Base-by-base conservation (phyloP, 306 rosid genomes). In the Purshia tridentata region DNA sequence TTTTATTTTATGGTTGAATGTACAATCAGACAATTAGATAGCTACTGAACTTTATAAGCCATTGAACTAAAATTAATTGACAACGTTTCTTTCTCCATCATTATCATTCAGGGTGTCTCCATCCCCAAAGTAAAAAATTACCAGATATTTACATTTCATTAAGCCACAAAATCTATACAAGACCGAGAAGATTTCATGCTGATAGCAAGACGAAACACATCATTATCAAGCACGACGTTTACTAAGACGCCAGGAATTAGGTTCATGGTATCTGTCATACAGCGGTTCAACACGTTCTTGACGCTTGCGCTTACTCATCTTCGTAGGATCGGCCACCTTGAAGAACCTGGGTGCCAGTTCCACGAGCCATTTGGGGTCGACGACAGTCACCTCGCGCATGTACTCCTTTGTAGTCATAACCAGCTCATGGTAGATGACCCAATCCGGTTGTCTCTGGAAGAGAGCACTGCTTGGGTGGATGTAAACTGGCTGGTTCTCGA, bases 331-430 rank as follows among this genome's bases (percentile, higher is more conserved):
- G 48, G 98, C 72, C 10, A 90, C 98, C 79, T 90, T 90, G 85
- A 90, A 89, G 81, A 83, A 92, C 75, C 98, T 80, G 7, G 98
- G 96, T 49, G 98, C 98, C 83, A 88, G 65, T 79, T 92, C 98
- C 45, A 92, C 96, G 23, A 92, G 93, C 96, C 98, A 92, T 76
- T 92, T 92, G 53, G 97, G 97, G 49, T 89, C 96, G 18, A 92
- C 68, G 41, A 92, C 96, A 5, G 96, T 89, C 75, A 92, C 93
- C 83, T 89, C 96, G 8, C 96, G 88, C 96, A 89, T 92, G 54
- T 92, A 92, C 71, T 92, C 96, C 65, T 92, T 91, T 14, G 93
- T 87, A 49, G 97, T 91, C 97, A 91, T 91, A 75, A 91, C 97
- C 55, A 89, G 88, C 80, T 92, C 97, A 74, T 92, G 96, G 89